Conservation (phyloP, 441 rosid species). For the Adansonia grandidieri region DNA sequence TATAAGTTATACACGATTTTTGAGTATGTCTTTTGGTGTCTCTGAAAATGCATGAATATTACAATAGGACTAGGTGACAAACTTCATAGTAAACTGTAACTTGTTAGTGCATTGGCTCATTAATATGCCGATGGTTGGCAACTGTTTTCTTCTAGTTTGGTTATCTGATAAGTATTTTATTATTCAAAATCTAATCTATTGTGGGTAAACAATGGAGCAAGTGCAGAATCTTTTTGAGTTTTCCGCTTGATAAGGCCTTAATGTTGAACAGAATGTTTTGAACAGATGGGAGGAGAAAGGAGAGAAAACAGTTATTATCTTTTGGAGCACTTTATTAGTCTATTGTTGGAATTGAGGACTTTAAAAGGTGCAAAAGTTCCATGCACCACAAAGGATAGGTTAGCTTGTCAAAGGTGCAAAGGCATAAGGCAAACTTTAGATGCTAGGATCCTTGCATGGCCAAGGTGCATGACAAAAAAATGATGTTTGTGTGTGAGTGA, state of each 20-base stretch:
- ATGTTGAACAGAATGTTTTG: background rate
- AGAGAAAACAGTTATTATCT: background rate
- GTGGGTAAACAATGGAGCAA: background rate
- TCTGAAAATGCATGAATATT: constrained; percentile 13
- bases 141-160: background rate
- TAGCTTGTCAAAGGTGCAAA: background rate
- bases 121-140: background rate
- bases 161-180: background rate
- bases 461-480: background rate
- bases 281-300: background rate
- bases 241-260: background rate
- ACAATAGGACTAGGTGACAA: background rate
- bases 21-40: background rate
- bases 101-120: background rate
- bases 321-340: constrained; percentile 1
- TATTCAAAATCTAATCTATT: background rate
- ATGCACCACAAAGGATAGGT: background rate
- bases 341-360: background rate
- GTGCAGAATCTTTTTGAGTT: background rate
- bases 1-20: background rate
- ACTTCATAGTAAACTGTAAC: background rate
- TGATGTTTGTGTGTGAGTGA: background rate
- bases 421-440: background rate
- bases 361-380: background rate
- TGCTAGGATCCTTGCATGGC: background rate